A percentile compares a stretch with the other conserved stretches of the same genome.
Evolutionary conservation across 352 stramenopile species (phyloP).

Genomic region (Phytophthora chlamydospora): DNA sequence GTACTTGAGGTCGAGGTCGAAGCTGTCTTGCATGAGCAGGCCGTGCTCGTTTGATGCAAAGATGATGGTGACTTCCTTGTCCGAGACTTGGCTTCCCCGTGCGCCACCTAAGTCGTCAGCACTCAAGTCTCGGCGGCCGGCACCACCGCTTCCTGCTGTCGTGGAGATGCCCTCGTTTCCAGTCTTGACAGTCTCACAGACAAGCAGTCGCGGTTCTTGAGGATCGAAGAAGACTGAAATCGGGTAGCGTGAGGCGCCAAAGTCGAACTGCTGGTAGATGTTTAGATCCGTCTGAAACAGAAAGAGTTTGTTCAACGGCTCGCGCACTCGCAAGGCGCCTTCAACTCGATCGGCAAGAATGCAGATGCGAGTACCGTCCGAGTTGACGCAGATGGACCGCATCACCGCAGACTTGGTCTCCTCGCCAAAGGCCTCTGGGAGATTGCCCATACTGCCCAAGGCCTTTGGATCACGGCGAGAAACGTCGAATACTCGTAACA

Average conservation of each 20-base stretch:
- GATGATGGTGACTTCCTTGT: slow-evolving; percentile 91
- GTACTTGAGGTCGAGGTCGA: slow-evolving; percentile 85
- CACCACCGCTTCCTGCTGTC: neutral
- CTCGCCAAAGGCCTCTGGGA: slow-evolving; percentile 59
- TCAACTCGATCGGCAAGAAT: slow-evolving; percentile 88
- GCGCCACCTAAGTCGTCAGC: slow-evolving; percentile 27
- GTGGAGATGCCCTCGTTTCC: slow-evolving; percentile 33
- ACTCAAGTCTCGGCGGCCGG: slow-evolving; percentile 21
- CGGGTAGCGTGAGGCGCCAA: slow-evolving; percentile 72
- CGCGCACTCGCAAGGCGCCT: slow-evolving; percentile 79
- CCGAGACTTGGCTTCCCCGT: slow-evolving; percentile 43
- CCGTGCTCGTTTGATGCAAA: slow-evolving; percentile 93
- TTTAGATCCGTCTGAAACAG: slow-evolving; percentile 93
- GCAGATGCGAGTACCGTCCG: slow-evolving; percentile 88
- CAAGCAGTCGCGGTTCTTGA: slow-evolving; percentile 85
- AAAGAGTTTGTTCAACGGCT: slow-evolving; percentile 86
- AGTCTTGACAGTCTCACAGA: slow-evolving; percentile 82
- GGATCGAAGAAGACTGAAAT: slow-evolving; percentile 91
- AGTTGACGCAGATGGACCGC: slow-evolving; percentile 83
- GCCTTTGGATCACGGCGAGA: slow-evolving; percentile 85
- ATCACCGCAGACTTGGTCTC: slow-evolving; percentile 63
- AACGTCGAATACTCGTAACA: slow-evolving; percentile 91
- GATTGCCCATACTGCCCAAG: slow-evolving; percentile 86
- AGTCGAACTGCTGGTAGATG: slow-evolving; percentile 91
- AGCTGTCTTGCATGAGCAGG: slow-evolving; percentile 92